A percentile compares a stretch with the other conserved stretches of the same genome.
Conservation (phyloP, 768 basidiomycete species). For the Panaeolus cyanescens region DNA sequence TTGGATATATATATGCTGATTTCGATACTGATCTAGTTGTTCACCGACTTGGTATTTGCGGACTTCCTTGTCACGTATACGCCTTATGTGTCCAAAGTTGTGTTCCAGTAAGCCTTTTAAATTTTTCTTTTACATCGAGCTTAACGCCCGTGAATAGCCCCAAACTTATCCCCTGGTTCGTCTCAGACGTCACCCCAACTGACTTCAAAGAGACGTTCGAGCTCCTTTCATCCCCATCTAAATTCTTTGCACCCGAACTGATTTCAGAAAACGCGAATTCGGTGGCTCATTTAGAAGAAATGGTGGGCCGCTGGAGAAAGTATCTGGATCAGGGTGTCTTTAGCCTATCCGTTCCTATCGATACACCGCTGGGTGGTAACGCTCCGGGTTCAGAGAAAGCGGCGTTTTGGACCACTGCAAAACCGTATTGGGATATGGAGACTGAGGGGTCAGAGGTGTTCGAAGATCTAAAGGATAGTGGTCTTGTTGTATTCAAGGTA, state of each 20-base stretch:
- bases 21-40: slow-evolving; percentile 52
- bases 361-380: slow-evolving; percentile 52
- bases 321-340: slow-evolving; percentile 78
- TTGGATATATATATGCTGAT: neutral
- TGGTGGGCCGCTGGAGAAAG: slow-evolving; percentile 71
- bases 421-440: slow-evolving; percentile 78
- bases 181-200: slow-evolving; percentile 87
- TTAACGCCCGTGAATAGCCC: slow-evolving; percentile 51
- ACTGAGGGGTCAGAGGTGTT: slow-evolving; percentile 52
- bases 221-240: slow-evolving; percentile 55
- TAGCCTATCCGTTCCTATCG: slow-evolving; percentile 64
- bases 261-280: slow-evolving; percentile 16
- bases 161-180: slow-evolving; percentile 96
- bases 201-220: slow-evolving; percentile 72
- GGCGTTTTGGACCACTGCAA: slow-evolving; percentile 74
- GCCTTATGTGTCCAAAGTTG: slow-evolving; percentile 75
- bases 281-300: slow-evolving; percentile 47
- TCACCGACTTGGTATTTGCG: slow-evolving; percentile 91
- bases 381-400: slow-evolving; percentile 26
- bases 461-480: slow-evolving; percentile 50
- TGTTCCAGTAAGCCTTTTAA: slow-evolving; percentile 76
- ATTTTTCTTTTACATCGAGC: neutral
- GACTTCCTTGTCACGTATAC: slow-evolving; percentile 92
- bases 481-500: slow-evolving; percentile 86
- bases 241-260: slow-evolving; percentile 52